Percentiles rank a stretch among this genome's conserved stretches.
Conservation (phyloP, 371 early-diverging fungal genomes). For the Cladochytrium tenue region DNA sequence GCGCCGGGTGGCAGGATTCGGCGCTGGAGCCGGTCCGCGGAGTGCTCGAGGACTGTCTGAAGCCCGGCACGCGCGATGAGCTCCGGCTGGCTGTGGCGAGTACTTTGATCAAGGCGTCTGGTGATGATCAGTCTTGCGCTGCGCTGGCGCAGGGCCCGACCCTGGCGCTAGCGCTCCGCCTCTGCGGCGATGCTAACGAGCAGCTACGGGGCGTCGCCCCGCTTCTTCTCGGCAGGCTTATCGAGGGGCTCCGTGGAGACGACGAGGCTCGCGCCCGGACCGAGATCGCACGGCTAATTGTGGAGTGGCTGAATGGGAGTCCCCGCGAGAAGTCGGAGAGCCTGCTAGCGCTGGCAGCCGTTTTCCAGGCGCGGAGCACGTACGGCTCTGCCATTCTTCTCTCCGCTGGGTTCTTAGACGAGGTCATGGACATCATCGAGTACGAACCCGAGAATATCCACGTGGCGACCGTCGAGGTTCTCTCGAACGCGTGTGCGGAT, state of each 20-base stretch:
- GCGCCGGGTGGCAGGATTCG: conserved; percentile 1
- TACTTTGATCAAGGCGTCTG: background rate
- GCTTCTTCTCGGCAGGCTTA: background rate
- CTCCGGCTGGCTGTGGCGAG: conserved; percentile 37
- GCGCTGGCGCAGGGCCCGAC: background rate
- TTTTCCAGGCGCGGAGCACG: conserved; percentile 58
- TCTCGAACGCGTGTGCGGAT: conserved; percentile 70
- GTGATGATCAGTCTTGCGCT: conserved; percentile 1
- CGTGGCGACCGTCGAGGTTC: conserved; percentile 58
- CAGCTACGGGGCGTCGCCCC: background rate
- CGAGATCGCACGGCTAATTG: background rate
- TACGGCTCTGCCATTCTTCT: conserved; percentile 65
- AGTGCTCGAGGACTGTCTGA: conserved; percentile 38
- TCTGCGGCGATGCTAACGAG: background rate
- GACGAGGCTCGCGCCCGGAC: conserved; percentile 2
- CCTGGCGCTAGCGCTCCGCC: background rate
- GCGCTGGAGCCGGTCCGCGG: background rate
- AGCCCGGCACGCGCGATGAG: conserved; percentile 44
- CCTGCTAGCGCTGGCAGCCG: conserved; percentile 57
- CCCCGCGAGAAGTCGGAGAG: conserved; percentile 23
- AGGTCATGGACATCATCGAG: conserved; percentile 72
- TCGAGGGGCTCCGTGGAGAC: background rate
- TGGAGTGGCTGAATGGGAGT: background rate
- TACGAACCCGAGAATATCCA: conserved; percentile 66
- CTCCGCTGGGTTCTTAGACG: conserved; percentile 64